Conservation (phyloP, 768 basidiomycete genomes). For the Collybia mongolica region DNA sequence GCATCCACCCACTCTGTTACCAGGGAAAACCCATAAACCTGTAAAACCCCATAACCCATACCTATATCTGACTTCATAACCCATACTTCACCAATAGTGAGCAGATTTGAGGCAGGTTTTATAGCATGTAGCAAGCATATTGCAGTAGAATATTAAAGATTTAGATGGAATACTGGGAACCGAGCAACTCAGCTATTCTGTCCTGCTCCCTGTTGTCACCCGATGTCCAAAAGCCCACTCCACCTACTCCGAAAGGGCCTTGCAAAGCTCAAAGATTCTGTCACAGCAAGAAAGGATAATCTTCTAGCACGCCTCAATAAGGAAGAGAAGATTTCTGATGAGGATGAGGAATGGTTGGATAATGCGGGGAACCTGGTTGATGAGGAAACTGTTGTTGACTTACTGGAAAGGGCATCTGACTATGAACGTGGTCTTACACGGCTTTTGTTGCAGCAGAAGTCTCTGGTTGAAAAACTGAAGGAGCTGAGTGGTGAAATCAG, state of each 20-base stretch:
- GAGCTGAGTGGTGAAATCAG: too few relatives aligned
- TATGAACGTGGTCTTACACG: constrained; percentile 16
- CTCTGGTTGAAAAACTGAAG: neutral
- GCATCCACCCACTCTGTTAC: too few relatives aligned
- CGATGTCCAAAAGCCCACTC: constrained; percentile 7
- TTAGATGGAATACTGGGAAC: too few relatives aligned
- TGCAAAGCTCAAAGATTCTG: constrained; percentile 7
- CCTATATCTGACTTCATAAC: too few relatives aligned
- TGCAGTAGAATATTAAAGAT: too few relatives aligned
- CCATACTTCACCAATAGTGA: too few relatives aligned
- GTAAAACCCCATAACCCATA: too few relatives aligned
- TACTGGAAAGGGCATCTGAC: constrained; percentile 17
- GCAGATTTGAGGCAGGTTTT: too few relatives aligned
- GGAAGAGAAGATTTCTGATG: constrained; percentile 9
- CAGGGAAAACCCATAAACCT: too few relatives aligned
- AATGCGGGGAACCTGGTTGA: constrained; percentile 19
- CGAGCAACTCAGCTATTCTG: too few relatives aligned
- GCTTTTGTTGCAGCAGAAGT: neutral
- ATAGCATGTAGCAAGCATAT: too few relatives aligned
- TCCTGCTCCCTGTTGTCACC: too few relatives aligned
- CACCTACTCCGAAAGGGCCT: constrained; percentile 16
- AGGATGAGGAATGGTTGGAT: constrained; percentile 20
- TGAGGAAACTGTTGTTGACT: constrained; percentile 17
- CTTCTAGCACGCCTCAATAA: constrained; percentile 6
- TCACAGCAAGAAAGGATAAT: constrained; percentile 3